Conservation (phyloP, 2,329 filamentous ascomycete species). For the Cladosporium austrohemisphaericum region DNA sequence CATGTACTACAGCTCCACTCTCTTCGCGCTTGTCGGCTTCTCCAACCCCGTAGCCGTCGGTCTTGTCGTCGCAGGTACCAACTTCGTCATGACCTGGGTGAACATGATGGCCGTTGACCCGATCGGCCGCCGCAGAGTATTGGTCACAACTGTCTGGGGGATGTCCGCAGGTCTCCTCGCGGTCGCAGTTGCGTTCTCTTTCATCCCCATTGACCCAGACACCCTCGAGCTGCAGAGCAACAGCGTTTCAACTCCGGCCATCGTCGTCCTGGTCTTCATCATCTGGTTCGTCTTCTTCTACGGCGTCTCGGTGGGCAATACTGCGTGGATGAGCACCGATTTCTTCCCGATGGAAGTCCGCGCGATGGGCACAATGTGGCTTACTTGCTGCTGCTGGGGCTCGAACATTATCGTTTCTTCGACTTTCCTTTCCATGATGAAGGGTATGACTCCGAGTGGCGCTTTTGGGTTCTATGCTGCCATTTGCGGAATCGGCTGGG, state of each 20-base stretch:
- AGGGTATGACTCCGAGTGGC: slow-evolving; percentile 36
- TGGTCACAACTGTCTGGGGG: slow-evolving; percentile 46
- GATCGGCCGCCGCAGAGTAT: slow-evolving; percentile 71
- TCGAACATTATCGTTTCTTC: slow-evolving; percentile 32
- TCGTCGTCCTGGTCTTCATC: slow-evolving; percentile 36
- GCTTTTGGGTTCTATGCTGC: slow-evolving; percentile 42
- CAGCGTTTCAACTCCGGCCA: slow-evolving; percentile 33
- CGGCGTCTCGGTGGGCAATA: slow-evolving; percentile 29
- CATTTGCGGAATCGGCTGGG: slow-evolving; percentile 39
- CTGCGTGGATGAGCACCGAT: slow-evolving; percentile 37
- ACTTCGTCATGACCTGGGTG: slow-evolving; percentile 73
- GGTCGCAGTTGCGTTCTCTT: slow-evolving; percentile 70
- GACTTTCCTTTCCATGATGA: slow-evolving; percentile 39
- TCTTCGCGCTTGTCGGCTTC: slow-evolving; percentile 16
- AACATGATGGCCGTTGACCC: slow-evolving; percentile 75
- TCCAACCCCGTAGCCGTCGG: slow-evolving; percentile 48
- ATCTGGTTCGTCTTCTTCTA: slow-evolving; percentile 38
- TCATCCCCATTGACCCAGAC: slow-evolving; percentile 49
- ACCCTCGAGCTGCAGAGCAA: slow-evolving; percentile 33
- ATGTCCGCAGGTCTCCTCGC: slow-evolving; percentile 70
- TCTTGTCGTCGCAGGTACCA: slow-evolving; percentile 56
- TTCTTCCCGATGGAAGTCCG: slow-evolving; percentile 37
- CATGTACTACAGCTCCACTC: slow-evolving; percentile 66
- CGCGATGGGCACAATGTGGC: slow-evolving; percentile 37
- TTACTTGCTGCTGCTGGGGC: slow-evolving; percentile 32